Conservation (phyloP, 192 early-diverging fungal genomes). For the Backusella parvicylindrica region DNA sequence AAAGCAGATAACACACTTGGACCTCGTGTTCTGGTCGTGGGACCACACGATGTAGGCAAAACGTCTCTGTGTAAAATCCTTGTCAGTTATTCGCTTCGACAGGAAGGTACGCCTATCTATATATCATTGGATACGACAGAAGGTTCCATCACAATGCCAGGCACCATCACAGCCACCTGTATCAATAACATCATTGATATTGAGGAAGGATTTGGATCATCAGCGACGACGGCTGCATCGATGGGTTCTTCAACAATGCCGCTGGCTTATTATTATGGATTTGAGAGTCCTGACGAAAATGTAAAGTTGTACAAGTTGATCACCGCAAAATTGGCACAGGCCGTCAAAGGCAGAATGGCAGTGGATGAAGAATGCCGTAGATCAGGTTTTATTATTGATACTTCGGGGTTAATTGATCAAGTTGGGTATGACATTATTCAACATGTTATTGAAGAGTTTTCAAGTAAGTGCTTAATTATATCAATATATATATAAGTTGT, state of each 20-base stretch:
- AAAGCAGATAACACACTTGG: slow-evolving; percentile 38
- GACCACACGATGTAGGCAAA: slow-evolving; percentile 92
- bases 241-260: slow-evolving; percentile 69
- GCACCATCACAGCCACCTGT: slow-evolving; percentile 76
- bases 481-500: not conserved
- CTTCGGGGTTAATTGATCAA: slow-evolving; percentile 76
- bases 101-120: slow-evolving; percentile 73
- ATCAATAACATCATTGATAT: slow-evolving; percentile 77
- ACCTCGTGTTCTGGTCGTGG: slow-evolving; percentile 77
- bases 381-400: slow-evolving; percentile 86
- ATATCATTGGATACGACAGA: slow-evolving; percentile 85
- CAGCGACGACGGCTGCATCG: slow-evolving; percentile 61
- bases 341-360: slow-evolving; percentile 61
- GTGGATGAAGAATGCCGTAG: slow-evolving; percentile 57
- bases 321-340: slow-evolving; percentile 53
- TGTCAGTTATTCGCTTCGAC: slow-evolving; percentile 81
- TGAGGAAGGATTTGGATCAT: slow-evolving; percentile 78
- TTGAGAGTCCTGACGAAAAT: slow-evolving; percentile 72
- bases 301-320: slow-evolving; percentile 74
- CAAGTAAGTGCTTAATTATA: no score
- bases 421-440: slow-evolving; percentile 72
- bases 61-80: slow-evolving; percentile 82
- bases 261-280: slow-evolving; percentile 90
- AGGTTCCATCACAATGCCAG: slow-evolving; percentile 84
- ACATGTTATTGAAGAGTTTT: slow-evolving; percentile 67